Evolutionary conservation across 139 green algal genomes (phyloP).

Genomic region (Eudorina sp.): DNA sequence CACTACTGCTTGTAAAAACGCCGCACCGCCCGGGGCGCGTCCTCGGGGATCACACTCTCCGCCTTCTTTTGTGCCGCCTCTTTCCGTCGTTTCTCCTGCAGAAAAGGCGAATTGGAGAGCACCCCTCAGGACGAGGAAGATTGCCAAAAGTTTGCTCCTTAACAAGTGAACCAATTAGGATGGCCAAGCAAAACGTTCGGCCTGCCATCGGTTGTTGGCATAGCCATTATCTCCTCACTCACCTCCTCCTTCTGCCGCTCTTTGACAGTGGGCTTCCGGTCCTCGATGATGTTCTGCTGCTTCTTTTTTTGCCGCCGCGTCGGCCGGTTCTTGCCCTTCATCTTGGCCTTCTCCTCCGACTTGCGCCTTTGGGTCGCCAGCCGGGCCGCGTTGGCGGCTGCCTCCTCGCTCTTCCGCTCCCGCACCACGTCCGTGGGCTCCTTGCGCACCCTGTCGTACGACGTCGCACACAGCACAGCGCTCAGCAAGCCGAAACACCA

Average conservation of each 20-base stretch:
- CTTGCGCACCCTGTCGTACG: slow-evolving; percentile 68
- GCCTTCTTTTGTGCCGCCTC: slow-evolving; percentile 54
- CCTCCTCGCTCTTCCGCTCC: slow-evolving; percentile 60
- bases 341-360: slow-evolving; percentile 77
- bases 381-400: slow-evolving; percentile 57
- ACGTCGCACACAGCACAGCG: no score
- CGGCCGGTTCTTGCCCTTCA: slow-evolving; percentile 96
- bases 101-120: no score
- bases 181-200: no score
- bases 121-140: no score
- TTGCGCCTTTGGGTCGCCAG: slow-evolving; percentile 10
- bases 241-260: slow-evolving; percentile 68
- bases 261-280: slow-evolving; percentile 62
- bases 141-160: no score
- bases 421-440: slow-evolving; percentile 85
- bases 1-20: slow-evolving; percentile 74
- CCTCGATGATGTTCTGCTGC: slow-evolving; percentile 94
- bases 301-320: slow-evolving; percentile 87
- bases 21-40: slow-evolving; percentile 75
- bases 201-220: no score
- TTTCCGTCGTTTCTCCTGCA: slow-evolving; percentile 36
- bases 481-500: no score
- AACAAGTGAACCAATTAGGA: no score
- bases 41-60: slow-evolving; percentile 53
- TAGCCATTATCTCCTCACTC: no score